Evolutionary conservation across 2,329 filamentous ascomycete genomes (phyloP), one percentile per base, ranked within the genome.

Genomic region (Calcarisporium arbuscula): DNA sequence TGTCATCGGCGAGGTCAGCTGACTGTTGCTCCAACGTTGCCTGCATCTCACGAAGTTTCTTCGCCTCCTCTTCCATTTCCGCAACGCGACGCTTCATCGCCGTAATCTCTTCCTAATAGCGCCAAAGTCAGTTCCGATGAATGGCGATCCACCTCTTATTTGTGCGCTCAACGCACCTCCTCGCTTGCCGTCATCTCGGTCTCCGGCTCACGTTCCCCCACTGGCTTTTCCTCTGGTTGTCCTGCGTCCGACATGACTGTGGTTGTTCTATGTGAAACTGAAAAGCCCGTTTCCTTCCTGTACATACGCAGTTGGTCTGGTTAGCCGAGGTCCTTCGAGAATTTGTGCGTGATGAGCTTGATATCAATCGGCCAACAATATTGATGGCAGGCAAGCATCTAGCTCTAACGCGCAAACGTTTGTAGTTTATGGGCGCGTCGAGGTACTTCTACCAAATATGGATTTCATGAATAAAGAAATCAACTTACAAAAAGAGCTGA

Each of bases 21-120:
- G 79, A 81, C 52, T 92, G 84, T 57, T 89, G 80, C 58, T 96
- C 90, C 42, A 96, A 74, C 35, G 74, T 80, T 36, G 81, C 81
- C 59, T 92, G 85, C 85, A 92, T 89, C 62, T 90, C 85, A 47
- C 85, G 77, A 35, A 92, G 73, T 62, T 89, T 89, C 39, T 82
- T 82, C 5, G 85, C 85, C 67, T 92, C 85, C 52, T 86, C 84
- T 65, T 92, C 85, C 85, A 92, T 92, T 66, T 92, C 85, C 44
- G 83, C 85, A 43, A 92, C 85, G 48, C 85, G 75, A 52, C 76
- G 75, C 72, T 90, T 92, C 85, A 92, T 92, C 39, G 82, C 85
- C 41, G 78, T 79, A 52, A 92, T 90, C 62, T 92, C 85, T 72
- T 90, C 73, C 74, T 78, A 57, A 41, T 46, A 40, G 40, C 41